These are phyloP conservation scores for Nitzschia palea DNA, from an alignment of 108 stramenopile species.

Conservation along the genomic window DNA sequence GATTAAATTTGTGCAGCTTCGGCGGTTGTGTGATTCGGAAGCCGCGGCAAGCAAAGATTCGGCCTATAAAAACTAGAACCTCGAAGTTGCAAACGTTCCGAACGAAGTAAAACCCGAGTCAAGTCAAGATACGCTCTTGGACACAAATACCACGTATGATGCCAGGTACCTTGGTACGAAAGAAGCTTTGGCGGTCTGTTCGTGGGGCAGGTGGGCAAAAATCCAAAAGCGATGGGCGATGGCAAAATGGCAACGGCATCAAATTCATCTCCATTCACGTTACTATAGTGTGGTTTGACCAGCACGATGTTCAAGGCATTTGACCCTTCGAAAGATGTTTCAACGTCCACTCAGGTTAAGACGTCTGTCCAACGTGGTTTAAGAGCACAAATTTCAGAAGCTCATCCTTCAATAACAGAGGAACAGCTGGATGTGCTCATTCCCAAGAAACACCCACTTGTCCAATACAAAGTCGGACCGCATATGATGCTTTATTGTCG, in stretches of 20 bases:
- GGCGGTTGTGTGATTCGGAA: too few species aligned
- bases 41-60: too few species aligned
- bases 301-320: slow-evolving; percentile 80
- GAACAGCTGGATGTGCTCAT: slow-evolving; percentile 83
- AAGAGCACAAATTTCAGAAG: slow-evolving; percentile 58
- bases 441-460: slow-evolving; percentile 87
- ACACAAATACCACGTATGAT: background rate
- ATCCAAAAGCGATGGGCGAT: too few species aligned
- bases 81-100: background rate
- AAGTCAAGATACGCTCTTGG: background rate
- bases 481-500: slow-evolving; percentile 83
- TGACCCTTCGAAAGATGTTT: slow-evolving; percentile 71
- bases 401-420: slow-evolving; percentile 79
- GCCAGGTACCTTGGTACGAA: background rate
- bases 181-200: too few species aligned
- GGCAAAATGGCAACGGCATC: background rate
- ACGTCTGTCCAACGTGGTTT: slow-evolving; percentile 82
- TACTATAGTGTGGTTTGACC: background rate
- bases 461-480: slow-evolving; percentile 83
- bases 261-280: background rate
- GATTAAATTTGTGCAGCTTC: too few species aligned
- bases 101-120: background rate
- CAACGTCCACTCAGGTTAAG: slow-evolving; percentile 88
- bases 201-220: too few species aligned
- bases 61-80: too few species aligned